Conservation (phyloP, 83 land plant species). For the Picea mariana region DNA sequence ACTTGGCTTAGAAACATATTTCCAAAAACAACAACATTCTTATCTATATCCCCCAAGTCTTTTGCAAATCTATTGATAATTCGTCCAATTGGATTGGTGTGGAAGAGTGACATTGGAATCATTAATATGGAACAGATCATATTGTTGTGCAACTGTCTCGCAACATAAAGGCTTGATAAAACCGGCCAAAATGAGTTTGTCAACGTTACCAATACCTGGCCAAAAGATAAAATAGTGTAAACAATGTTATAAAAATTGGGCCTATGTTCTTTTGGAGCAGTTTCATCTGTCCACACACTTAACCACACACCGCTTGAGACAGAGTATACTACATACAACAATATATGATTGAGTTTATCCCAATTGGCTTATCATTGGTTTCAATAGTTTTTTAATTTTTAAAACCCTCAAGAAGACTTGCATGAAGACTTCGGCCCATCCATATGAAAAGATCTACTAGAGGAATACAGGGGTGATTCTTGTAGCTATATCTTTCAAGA, state of each 20-base stretch:
- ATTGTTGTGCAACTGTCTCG: conserved; percentile 79
- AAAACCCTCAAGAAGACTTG: too few relatives aligned
- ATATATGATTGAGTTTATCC: too few relatives aligned
- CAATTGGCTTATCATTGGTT: too few relatives aligned
- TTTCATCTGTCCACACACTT: conserved; percentile 77
- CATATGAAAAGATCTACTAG: too few relatives aligned
- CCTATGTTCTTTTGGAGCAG: conserved; percentile 34
- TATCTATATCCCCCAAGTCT: conserved; percentile 90
- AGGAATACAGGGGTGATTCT: too few relatives aligned
- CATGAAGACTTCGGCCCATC: too few relatives aligned
- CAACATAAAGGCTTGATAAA: conserved; percentile 79
- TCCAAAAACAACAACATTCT: conserved; percentile 63
- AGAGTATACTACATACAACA: neutral
- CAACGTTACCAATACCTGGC: conserved; percentile 84
- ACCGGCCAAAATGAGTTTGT: conserved; percentile 85
- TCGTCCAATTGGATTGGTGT: conserved; percentile 81
- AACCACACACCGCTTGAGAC: conserved; percentile 92
- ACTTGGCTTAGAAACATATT: conserved; percentile 76
- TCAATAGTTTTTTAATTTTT: too few relatives aligned
- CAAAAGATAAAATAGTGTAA: conserved; percentile 79
- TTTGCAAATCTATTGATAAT: conserved; percentile 95
- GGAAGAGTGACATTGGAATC: conserved; percentile 70
- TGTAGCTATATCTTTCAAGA: too few relatives aligned
- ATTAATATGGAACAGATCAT: conserved; percentile 80
- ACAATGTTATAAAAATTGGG: conserved; percentile 73